Percentiles rank a stretch among this genome's conserved stretches.
phyloP scores from a whole-genome alignment of 1,284 basidiomycete species.

The Sutorius eximius region DNA sequence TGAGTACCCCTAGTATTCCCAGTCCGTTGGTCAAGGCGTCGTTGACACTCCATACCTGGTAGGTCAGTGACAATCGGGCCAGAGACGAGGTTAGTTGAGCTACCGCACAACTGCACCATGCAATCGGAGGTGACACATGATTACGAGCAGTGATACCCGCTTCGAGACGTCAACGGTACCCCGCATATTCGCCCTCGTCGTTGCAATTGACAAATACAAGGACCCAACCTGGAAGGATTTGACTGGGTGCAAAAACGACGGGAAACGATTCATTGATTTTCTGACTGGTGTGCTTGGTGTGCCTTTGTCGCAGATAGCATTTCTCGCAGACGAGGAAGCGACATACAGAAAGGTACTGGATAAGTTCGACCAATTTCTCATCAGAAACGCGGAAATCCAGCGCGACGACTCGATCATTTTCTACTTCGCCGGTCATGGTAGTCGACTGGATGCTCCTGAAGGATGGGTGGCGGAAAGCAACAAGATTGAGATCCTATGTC shows the following conservation, averaged over 20 bases:
- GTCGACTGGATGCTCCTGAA: conserved; percentile 45
- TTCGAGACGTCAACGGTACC: conserved; percentile 1
- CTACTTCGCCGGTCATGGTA: conserved; percentile 67
- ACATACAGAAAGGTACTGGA: conserved; percentile 52
- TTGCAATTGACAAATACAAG: conserved; percentile 58
- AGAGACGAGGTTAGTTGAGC: conserved; percentile 1
- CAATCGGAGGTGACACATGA: background rate
- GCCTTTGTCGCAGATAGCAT: conserved; percentile 51
- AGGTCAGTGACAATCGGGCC: conserved; percentile 5
- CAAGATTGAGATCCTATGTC: conserved; percentile 54
- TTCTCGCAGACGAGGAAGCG: conserved; percentile 53
- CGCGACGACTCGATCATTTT: conserved; percentile 60
- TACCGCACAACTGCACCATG: no score
- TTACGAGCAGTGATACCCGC: background rate
- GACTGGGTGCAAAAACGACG: conserved; percentile 56
- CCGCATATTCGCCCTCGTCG: conserved; percentile 54
- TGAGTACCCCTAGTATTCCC: conserved; percentile 6
- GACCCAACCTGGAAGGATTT: conserved; percentile 48
- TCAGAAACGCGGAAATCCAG: conserved; percentile 53
- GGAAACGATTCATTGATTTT: conserved; percentile 49
- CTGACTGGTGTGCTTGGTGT: conserved; percentile 52
- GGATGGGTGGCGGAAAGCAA: conserved; percentile 49
- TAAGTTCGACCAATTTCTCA: conserved; percentile 49
- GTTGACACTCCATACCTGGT: background rate
- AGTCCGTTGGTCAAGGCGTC: background rate